phyloP scores from a whole-genome alignment of 2,329 filamentous ascomycete genomes.

The Rhynchosporium secalis region DNA sequence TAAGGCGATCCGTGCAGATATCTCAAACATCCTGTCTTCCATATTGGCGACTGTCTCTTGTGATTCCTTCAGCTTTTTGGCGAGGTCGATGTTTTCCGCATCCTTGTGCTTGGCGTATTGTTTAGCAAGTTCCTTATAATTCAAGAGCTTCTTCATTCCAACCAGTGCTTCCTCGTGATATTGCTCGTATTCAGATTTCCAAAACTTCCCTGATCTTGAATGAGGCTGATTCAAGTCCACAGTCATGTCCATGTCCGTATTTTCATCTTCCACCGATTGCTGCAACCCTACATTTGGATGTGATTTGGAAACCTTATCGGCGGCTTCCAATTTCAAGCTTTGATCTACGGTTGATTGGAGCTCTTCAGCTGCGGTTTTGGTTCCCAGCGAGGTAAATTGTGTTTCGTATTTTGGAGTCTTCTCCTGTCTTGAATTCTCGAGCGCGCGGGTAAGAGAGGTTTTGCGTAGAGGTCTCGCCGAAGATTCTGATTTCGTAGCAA shows the following conservation, averaged over 20 bases:
- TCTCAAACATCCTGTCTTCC: constrained; percentile 61
- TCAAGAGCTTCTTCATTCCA: constrained; percentile 75
- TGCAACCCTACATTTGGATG: constrained; percentile 21
- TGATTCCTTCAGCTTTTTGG: constrained; percentile 66
- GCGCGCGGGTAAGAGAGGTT: constrained; percentile 48
- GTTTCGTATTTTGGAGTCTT: constrained; percentile 23
- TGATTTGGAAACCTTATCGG: constrained; percentile 10
- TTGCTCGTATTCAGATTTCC: constrained; percentile 74
- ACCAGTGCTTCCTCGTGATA: constrained; percentile 71
- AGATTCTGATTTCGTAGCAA: constrained; percentile 26
- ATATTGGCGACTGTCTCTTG: constrained; percentile 63
- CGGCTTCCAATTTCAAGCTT: background rate
- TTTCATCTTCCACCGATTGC: constrained; percentile 35
- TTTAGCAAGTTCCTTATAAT: constrained; percentile 78
- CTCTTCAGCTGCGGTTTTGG: constrained; percentile 13
- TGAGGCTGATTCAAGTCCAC: constrained; percentile 71
- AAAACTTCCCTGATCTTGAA: constrained; percentile 74
- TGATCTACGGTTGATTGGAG: background rate
- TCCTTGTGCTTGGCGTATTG: constrained; percentile 79
- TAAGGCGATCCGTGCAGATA: constrained; percentile 56
- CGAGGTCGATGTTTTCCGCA: constrained; percentile 64
- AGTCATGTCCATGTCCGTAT: constrained; percentile 61
- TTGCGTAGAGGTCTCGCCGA: constrained; percentile 38
- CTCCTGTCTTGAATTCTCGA: constrained; percentile 47
- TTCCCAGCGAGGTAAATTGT: constrained; percentile 7